phyloP scores from a whole-genome alignment of 176 grass and related monocot genomes.

The Lolium rigidum region DNA sequence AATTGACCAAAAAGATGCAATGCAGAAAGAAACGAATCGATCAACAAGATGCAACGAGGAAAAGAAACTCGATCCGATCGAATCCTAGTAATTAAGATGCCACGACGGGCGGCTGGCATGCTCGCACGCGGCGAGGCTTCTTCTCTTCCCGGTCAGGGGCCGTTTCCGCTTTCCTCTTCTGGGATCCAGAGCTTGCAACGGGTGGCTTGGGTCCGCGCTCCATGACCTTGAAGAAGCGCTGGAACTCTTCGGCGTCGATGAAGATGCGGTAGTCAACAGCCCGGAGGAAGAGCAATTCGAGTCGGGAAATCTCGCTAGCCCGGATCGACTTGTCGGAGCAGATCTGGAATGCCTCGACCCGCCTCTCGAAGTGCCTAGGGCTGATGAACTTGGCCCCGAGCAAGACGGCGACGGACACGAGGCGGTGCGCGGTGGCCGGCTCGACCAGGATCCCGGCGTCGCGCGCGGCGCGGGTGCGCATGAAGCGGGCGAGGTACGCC shows the following conservation, averaged over 20 bases:
- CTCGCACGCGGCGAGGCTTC: too few relatives aligned
- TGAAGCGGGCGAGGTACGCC: conserved; percentile 1
- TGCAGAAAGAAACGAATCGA: too few relatives aligned
- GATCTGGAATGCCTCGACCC: background rate
- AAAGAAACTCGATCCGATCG: too few relatives aligned
- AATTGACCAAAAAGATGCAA: too few relatives aligned
- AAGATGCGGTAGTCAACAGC: background rate
- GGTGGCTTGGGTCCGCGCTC: too few relatives aligned
- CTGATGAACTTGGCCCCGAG: background rate
- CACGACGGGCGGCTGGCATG: too few relatives aligned
- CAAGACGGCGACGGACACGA: background rate
- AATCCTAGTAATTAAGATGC: too few relatives aligned
- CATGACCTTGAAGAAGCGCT: background rate
- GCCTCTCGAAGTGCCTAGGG: background rate
- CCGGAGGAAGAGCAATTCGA: background rate
- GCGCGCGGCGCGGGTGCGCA: background rate
- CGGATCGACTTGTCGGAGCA: background rate
- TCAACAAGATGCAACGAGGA: too few relatives aligned
- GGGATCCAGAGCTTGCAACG: too few relatives aligned
- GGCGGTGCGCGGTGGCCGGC: conserved; percentile 14
- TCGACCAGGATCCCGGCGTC: conserved; percentile 1
- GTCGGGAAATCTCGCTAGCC: background rate
- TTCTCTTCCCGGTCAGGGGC: too few relatives aligned
- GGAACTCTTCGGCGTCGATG: background rate
- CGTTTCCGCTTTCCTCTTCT: too few relatives aligned